These are phyloP conservation scores for Dioscorea cayenensis DNA, from an alignment of 116 monocot genomes.

Conservation along the genomic window DNA sequence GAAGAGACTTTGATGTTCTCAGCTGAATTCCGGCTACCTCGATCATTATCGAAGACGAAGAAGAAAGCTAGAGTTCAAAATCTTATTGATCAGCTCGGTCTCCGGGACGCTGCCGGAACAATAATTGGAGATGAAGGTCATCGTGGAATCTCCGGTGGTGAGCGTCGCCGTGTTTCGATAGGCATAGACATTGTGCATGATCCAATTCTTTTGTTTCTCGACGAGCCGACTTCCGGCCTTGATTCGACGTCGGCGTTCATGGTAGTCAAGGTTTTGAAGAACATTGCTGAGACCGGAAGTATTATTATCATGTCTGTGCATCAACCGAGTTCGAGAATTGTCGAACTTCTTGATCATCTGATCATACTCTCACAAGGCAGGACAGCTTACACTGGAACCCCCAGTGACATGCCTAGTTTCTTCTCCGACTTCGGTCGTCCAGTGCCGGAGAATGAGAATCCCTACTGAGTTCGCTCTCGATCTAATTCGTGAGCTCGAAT, in stretches of 20 bases:
- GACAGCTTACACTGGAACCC: conserved; percentile 63
- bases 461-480: conserved; percentile 77
- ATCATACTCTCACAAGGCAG: conserved; percentile 69
- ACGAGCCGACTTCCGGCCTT: conserved; percentile 87
- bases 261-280: conserved; percentile 69
- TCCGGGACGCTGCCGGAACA: conserved; percentile 58
- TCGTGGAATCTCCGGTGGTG: conserved; percentile 82
- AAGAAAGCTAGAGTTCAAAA: conserved; percentile 56
- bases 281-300: conserved; percentile 71
- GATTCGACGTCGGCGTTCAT: conserved; percentile 84
- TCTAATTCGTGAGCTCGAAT: conserved; percentile 55
- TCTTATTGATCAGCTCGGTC: conserved; percentile 85
- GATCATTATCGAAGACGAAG: conserved; percentile 34
- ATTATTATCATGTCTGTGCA: conserved; percentile 73
- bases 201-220: conserved; percentile 79
- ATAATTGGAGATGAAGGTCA: conserved; percentile 85
- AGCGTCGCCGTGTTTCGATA: conserved; percentile 72
- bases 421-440: conserved; percentile 71
- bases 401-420: conserved; percentile 31
- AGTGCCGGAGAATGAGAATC: conserved; percentile 66
- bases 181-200: conserved; percentile 87
- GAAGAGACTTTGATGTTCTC: conserved; percentile 85
- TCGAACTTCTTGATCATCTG: conserved; percentile 63
- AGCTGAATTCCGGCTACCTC: conserved; percentile 81
- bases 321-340: conserved; percentile 77